Percentiles rank a stretch among this genome's conserved stretches.
Conservation (phyloP, 352 stramenopile genomes). For the Phytophthora quininea region DNA sequence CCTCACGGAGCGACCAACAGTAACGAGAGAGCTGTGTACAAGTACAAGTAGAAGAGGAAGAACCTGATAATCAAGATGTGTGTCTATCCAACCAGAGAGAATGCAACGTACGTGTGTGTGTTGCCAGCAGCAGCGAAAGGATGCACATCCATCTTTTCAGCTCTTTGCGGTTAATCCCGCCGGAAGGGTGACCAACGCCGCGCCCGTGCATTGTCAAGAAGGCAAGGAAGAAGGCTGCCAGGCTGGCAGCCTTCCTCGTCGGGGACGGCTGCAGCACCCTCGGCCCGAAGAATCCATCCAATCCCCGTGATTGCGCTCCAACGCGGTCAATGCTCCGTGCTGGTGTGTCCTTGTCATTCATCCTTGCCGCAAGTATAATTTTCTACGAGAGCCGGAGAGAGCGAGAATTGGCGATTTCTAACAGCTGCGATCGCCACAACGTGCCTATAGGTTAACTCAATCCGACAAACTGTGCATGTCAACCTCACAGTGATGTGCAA, state of each 20-base stretch:
- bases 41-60: neutral
- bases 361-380: neutral
- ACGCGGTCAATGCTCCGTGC: neutral
- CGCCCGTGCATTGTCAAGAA: neutral
- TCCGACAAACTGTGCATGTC: too few relatives aligned
- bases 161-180: neutral
- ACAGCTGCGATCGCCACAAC: neutral
- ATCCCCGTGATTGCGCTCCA: neutral
- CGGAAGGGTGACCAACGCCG: neutral
- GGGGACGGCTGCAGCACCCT: too few relatives aligned
- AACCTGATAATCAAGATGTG: neutral
- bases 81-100: neutral
- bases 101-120: neutral
- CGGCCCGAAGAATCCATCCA: neutral
- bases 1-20: neutral
- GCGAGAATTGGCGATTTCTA: constrained; percentile 25
- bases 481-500: too few relatives aligned
- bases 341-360: neutral
- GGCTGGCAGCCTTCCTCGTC: too few relatives aligned
- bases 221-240: neutral
- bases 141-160: neutral
- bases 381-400: constrained; percentile 23
- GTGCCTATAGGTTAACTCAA: neutral
- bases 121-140: too few relatives aligned
- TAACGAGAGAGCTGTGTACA: neutral